Evolutionary conservation across 495 filamentous ascomycete genomes (phyloP).

Genomic region (Talaromyces adpressus): DNA sequence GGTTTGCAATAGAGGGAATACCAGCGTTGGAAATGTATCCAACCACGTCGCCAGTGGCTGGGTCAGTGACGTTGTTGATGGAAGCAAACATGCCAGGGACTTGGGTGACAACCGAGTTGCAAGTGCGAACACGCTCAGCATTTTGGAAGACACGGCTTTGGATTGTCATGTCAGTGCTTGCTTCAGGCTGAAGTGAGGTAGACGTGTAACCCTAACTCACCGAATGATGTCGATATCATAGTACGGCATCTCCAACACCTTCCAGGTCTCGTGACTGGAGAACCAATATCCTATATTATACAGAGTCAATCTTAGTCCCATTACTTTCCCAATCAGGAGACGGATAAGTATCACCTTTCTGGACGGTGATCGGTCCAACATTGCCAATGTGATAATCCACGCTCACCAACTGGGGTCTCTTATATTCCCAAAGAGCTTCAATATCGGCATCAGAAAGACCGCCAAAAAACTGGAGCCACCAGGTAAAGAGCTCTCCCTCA

Average conservation of each 20-base stretch:
- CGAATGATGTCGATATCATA: conserved; percentile 24
- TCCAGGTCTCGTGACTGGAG: conserved; percentile 29
- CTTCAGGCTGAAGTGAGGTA: neutral
- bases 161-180: neutral
- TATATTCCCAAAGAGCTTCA: conserved; percentile 19
- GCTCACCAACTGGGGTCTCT: conserved; percentile 24
- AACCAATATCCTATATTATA: conserved; percentile 22
- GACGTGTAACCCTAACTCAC: conserved; percentile 10
- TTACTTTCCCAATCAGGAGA: neutral
- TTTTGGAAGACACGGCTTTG: conserved; percentile 20
- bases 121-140: conserved; percentile 28
- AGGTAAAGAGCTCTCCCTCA: conserved; percentile 30
- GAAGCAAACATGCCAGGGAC: conserved; percentile 30
- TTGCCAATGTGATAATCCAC: conserved; percentile 22
- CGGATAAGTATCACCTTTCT: conserved; percentile 18
- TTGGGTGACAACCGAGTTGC: conserved; percentile 24
- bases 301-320: neutral
- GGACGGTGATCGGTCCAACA: conserved; percentile 28
- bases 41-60: conserved; percentile 17
- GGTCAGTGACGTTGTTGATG: conserved; percentile 26
- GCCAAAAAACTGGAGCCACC: conserved; percentile 28
- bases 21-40: conserved; percentile 28
- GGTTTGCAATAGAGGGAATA: conserved; percentile 23
- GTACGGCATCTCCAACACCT: conserved; percentile 30
- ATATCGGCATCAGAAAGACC: conserved; percentile 20